Conservation (phyloP, 2,329 filamentous ascomycete genomes). For the Dryadomyces sulphureus region DNA sequence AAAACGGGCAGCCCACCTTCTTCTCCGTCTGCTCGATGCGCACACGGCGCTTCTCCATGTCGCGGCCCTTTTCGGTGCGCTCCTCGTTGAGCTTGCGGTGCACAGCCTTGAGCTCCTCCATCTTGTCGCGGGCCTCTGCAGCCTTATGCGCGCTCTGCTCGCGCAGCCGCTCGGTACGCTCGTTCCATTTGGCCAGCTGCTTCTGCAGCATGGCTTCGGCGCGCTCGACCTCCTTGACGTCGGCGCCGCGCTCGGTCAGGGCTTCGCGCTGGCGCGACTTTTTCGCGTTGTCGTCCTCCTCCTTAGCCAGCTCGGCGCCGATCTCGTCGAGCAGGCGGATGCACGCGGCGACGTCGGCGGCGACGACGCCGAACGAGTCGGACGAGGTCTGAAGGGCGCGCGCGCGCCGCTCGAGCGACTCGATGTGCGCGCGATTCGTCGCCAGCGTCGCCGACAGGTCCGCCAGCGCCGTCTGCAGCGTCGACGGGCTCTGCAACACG, state of each 20-base stretch:
- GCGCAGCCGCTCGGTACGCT: conserved; percentile 71
- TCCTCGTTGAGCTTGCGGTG: conserved; percentile 76
- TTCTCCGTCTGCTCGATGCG: conserved; percentile 97
- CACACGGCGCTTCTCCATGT: conserved; percentile 85
- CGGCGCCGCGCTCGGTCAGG: conserved; percentile 74
- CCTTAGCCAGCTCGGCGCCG: conserved; percentile 66
- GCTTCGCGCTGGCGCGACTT: conserved; percentile 75
- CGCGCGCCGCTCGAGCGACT: conserved; percentile 73
- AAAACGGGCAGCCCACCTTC: conserved; percentile 51
- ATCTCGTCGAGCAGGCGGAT: conserved; percentile 86
- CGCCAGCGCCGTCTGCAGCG: conserved; percentile 65
- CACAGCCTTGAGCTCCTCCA: conserved; percentile 73
- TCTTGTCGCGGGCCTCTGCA: conserved; percentile 65
- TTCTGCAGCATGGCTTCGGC: conserved; percentile 71
- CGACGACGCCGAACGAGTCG: conserved; percentile 76
- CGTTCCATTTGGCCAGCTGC: conserved; percentile 73
- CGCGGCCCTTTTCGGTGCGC: conserved; percentile 69
- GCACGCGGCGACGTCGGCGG: conserved; percentile 72
- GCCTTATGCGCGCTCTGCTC: conserved; percentile 72
- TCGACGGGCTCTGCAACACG: conserved; percentile 73
- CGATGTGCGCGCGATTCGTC: conserved; percentile 71
- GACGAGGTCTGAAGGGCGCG: conserved; percentile 81
- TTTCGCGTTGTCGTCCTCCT: conserved; percentile 76
- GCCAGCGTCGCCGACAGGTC: conserved; percentile 69
- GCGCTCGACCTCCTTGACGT: conserved; percentile 80